A percentile compares a stretch with the other conserved stretches of the same genome.
phyloP scores from a whole-genome alignment of 106 monocot genomes.

The Dendrobium nobile region DNA sequence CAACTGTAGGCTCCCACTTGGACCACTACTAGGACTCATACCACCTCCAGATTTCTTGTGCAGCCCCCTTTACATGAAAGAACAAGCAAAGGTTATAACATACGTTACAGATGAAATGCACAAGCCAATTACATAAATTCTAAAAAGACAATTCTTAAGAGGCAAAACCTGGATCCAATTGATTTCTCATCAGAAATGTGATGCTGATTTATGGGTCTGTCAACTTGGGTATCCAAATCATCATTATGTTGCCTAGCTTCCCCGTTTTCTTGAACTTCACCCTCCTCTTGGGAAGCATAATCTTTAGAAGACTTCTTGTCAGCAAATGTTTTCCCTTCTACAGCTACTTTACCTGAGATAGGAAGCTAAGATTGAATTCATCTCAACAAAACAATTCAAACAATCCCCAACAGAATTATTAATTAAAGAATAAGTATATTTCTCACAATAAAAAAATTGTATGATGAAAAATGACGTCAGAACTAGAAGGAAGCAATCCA shows the following conservation, averaged over 20 bases:
- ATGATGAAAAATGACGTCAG: not conserved
- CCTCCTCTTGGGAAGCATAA: conserved; percentile 14
- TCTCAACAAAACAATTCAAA: not conserved
- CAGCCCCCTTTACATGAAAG: conserved; percentile 10
- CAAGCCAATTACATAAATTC: not conserved
- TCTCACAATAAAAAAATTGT: not conserved
- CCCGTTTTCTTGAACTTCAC: conserved; percentile 21
- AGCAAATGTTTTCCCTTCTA: conserved; percentile 10
- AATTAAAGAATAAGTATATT: not conserved
- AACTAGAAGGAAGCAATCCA: not conserved
- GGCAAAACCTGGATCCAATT: conserved; percentile 16
- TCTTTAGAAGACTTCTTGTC: conserved; percentile 10
- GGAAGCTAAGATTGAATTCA: not conserved
- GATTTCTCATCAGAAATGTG: conserved; percentile 21
- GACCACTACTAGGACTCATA: conserved; percentile 16
- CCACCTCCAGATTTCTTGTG: not conserved
- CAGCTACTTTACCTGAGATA: not conserved
- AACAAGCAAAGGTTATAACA: not conserved
- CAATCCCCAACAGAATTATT: not conserved
- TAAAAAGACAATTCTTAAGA: conserved; percentile 3
- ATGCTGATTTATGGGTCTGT: conserved; percentile 2
- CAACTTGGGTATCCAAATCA: conserved; percentile 4
- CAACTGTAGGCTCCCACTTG: not conserved
- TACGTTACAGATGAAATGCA: not conserved
- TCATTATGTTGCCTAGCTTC: conserved; percentile 7